Base-by-base conservation (phyloP, 352 stramenopile species). In the Thalassiosira ordinaria region DNA sequence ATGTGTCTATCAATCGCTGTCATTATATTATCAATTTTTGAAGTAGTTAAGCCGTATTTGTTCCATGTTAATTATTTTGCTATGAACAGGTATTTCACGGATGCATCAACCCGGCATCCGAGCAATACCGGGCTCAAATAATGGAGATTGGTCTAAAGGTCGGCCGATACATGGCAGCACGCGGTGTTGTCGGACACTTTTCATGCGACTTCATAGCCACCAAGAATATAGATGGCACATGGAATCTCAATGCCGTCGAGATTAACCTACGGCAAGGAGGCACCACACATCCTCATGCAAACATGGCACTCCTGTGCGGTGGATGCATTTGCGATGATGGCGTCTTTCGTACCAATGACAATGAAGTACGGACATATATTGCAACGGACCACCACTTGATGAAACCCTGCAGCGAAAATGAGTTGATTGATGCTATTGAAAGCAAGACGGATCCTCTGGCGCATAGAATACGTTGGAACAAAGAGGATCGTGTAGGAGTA, bases 201-300 rank as follows among this genome's bases (percentile, higher is more conserved):
- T 78, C 74, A 20, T 52, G 60, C 13, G 73, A 81, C 41, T 81
- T 81, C 44, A 46, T 81, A 20, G 73, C 73, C 13, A 66, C 37
- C 18, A 27, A 71, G 41, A 60, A 27, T 11, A 18, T 18, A 46
- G 47, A 55, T 57, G 74, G 59, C 24, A 27, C 27, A 13, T 72
- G 57, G 46, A 18, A 78, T 51, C 29, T 82, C 16, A 63, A 66
- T 57, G 74, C 65, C 20, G 22, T 82, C 14, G 74, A 82, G 31
- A 46, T 83, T 2, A 83, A 83, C 22, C 55, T 83, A 14, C 35
- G 74, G 1, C 69, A 78, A 53, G 74, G 74, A 11, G 74, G 67
- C 4, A 83, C 74, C 16, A 74, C 67, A 9, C 74, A 83, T 47
- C 67, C 67, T 1, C 67, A 79, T 18, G 22, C 59, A 4, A 65